phyloP scores from a whole-genome alignment of 2,329 filamentous ascomycete species.

The Aspergillus nomiae region DNA sequence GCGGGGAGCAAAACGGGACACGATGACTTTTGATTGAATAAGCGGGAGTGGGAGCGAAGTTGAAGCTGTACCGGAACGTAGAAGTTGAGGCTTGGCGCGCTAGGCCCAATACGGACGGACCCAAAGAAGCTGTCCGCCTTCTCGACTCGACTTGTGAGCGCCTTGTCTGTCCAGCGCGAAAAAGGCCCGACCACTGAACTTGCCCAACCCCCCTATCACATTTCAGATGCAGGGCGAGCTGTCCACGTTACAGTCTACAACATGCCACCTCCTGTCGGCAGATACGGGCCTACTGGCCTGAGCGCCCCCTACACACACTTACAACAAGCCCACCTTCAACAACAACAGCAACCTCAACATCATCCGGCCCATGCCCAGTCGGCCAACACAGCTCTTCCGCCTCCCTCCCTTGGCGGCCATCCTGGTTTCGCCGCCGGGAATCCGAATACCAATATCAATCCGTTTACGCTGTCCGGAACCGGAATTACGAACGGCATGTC shows the following conservation, averaged over 20 bases:
- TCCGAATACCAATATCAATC: constrained; percentile 67
- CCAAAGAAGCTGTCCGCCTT: constrained; percentile 27
- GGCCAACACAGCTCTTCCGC: constrained; percentile 52
- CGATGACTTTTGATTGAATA: not conserved
- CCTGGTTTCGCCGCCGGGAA: constrained; percentile 66
- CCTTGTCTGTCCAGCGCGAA: constrained; percentile 23
- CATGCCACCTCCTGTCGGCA: constrained; percentile 62
- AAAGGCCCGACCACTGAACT: constrained; percentile 14
- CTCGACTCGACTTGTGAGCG: constrained; percentile 6
- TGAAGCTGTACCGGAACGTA: constrained; percentile 23
- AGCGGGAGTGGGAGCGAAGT: constrained; percentile 18
- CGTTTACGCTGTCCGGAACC: constrained; percentile 59
- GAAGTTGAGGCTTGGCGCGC: constrained; percentile 31
- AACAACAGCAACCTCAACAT: constrained; percentile 47
- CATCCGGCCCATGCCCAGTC: constrained; percentile 47
- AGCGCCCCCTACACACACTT: constrained; percentile 62
- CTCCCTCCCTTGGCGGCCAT: constrained; percentile 65
- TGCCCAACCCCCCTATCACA: constrained; percentile 13
- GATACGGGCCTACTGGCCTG: constrained; percentile 61
- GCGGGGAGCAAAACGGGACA: not conserved
- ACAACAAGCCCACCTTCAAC: constrained; percentile 50
- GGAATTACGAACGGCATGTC: constrained; percentile 58
- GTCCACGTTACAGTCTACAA: constrained; percentile 18
- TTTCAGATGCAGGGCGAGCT: constrained; percentile 21
- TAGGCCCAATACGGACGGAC: constrained; percentile 30